phyloP scores from a whole-genome alignment of 495 filamentous ascomycete species.

The Elaphomyces granulatus region DNA sequence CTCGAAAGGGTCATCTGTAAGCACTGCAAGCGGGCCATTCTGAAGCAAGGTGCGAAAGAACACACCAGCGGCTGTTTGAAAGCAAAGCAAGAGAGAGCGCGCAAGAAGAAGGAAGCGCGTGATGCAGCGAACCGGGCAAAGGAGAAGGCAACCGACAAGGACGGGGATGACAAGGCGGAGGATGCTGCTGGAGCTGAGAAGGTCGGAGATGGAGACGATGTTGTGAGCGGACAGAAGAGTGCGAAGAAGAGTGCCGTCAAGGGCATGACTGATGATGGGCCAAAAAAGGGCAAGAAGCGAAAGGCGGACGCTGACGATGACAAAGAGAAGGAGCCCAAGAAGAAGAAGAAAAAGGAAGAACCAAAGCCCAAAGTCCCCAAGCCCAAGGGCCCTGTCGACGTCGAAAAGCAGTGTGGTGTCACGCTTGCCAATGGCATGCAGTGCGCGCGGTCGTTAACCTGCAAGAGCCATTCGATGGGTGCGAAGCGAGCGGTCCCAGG shows the following conservation, averaged over 20 bases:
- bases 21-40: slow-evolving; percentile 62
- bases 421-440: slow-evolving; percentile 68
- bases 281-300: slow-evolving; percentile 78
- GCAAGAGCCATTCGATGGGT: slow-evolving; percentile 95
- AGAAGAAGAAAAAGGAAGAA: slow-evolving; percentile 87
- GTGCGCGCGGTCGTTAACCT: slow-evolving; percentile 84
- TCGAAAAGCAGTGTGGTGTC: slow-evolving; percentile 95
- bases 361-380: slow-evolving; percentile 73
- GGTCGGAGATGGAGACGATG: slow-evolving; percentile 21
- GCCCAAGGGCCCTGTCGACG: slow-evolving; percentile 91
- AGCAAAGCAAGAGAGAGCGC: slow-evolving; percentile 67
- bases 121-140: slow-evolving; percentile 50
- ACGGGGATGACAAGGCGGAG: slow-evolving; percentile 44
- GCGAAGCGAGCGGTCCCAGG: slow-evolving; percentile 86
- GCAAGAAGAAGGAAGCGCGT: slow-evolving; percentile 61
- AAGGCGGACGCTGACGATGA: slow-evolving; percentile 72
- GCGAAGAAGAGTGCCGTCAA: slow-evolving; percentile 60
- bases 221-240: slow-evolving; percentile 41
- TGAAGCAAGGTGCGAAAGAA: slow-evolving; percentile 42
- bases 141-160: slow-evolving; percentile 42
- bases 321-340: slow-evolving; percentile 62
- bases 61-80: slow-evolving; percentile 59
- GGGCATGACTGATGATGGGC: slow-evolving; percentile 42
- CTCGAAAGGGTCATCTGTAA: slow-evolving; percentile 62
- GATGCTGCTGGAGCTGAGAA: slow-evolving; percentile 20